phyloP scores from a whole-genome alignment of 1,139 yeast genomes.

The Saccharomyces pastorianus region DNA sequence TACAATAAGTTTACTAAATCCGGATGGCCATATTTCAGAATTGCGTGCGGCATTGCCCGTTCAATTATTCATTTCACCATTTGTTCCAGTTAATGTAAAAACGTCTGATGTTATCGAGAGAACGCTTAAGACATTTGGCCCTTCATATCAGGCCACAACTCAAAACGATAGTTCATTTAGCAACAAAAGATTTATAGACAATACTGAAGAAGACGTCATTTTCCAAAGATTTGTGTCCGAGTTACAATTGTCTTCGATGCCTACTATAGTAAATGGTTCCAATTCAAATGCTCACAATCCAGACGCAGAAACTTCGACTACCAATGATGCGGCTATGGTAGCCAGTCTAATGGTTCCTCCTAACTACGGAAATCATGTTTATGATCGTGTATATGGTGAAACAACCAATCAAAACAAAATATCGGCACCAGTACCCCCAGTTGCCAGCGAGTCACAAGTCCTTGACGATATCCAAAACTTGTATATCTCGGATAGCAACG shows the following conservation, averaged over 20 bases:
- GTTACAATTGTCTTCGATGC: slow-evolving; percentile 8
- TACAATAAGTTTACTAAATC: slow-evolving; percentile 47
- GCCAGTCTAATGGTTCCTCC: slow-evolving; percentile 66
- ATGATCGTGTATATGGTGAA: slow-evolving; percentile 78
- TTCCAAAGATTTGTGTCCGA: slow-evolving; percentile 31
- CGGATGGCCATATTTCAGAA: slow-evolving; percentile 60
- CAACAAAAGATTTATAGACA: slow-evolving; percentile 3
- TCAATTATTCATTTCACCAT: slow-evolving; percentile 60
- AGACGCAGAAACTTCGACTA: slow-evolving; percentile 9
- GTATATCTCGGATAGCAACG: background rate
- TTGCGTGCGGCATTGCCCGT: slow-evolving; percentile 64
- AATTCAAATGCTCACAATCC: background rate
- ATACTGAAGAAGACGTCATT: slow-evolving; percentile 23
- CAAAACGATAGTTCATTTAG: slow-evolving; percentile 3
- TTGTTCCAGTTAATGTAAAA: slow-evolving; percentile 60
- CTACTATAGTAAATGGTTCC: slow-evolving; percentile 1
- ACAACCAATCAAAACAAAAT: slow-evolving; percentile 29
- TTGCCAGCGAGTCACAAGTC: slow-evolving; percentile 24
- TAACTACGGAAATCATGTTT: slow-evolving; percentile 72
- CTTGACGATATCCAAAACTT: slow-evolving; percentile 16
- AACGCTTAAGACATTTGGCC: slow-evolving; percentile 7
- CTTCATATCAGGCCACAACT: background rate
- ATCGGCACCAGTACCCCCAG: slow-evolving; percentile 18
- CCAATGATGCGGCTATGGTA: slow-evolving; percentile 13
- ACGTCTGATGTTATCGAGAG: slow-evolving; percentile 29